Evolutionary conservation across 345 rosid species (phyloP), one percentile per base, ranked within the genome.

Genomic region (Gossypium turneri): DNA sequence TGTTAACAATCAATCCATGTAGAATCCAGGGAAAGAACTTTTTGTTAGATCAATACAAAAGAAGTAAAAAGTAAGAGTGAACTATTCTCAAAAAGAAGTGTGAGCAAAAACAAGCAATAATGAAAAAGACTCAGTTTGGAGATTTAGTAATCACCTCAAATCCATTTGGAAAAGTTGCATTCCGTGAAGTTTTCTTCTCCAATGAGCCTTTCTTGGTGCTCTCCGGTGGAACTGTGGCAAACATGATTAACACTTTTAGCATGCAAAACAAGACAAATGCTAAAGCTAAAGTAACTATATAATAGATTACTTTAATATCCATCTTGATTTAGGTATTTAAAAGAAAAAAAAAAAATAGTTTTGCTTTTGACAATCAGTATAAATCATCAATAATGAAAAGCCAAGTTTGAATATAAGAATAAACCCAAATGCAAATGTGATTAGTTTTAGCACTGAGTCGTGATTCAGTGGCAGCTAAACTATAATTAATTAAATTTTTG

Each of bases 131-230:
- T 56, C 12, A 22, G 44, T 57, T n/a, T 60, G n/a, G 69, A 73
- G 13, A 73, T 41, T 24, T 20, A 69, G 20, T 3, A 29, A 64
- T 81, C 67, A 90, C 98, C 90, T 92, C 97, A 81, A 90, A 82
- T 73, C 88, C 97, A 79, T 79, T 84, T 6, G 97, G 98, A 81
- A 94, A 94, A 79, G 86, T 85, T 56, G 85, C 85, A 53, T 74
- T 72, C n/a, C 78, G 67, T 52, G 9, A 72, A 24, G 86, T 3
- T 29, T 63, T 84, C 79, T 81, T 88, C 86, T 81, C 85, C 58
- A 63, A 47, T 50, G 90, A 74, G 62, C 82, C 80, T 75, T 67
- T 70, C 47, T 61, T 22, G 47, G 71, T 77, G 50, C 75, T 83
- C 80, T 81, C 91, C 72, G 81, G 74, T 43, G 79, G 82, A 75